A percentile compares a stretch with the other conserved stretches of the same genome.
Evolutionary conservation across 208 protist genomes (phyloP).

Genomic region (Angomonas ambiguus): DNA sequence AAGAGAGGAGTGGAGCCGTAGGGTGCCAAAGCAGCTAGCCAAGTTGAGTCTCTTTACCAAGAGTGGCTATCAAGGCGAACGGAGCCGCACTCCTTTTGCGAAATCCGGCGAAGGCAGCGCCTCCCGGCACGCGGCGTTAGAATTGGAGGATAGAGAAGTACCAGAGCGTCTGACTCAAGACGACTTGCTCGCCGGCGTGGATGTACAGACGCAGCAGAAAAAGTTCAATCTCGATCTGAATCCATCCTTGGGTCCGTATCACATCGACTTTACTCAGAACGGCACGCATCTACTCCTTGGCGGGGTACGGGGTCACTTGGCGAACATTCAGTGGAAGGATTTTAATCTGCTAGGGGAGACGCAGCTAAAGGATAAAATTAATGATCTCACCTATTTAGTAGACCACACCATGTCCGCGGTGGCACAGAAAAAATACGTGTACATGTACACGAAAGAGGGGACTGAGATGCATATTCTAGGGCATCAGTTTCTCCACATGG

Average conservation of each 20-base stretch:
- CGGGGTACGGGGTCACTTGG: slow-evolving; percentile 95
- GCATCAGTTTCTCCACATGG: slow-evolving; percentile 91
- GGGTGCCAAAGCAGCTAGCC: slow-evolving; percentile 60
- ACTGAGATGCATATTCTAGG: slow-evolving; percentile 96
- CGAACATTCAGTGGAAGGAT: slow-evolving; percentile 93
- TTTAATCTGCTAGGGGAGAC: slow-evolving; percentile 91
- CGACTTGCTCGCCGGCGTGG: slow-evolving; percentile 85
- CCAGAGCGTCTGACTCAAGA: slow-evolving; percentile 91
- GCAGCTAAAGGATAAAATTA: slow-evolving; percentile 91
- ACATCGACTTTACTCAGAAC: slow-evolving; percentile 91
- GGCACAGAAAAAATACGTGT: slow-evolving; percentile 98
- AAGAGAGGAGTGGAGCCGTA: slow-evolving; percentile 49
- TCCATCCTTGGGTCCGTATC: slow-evolving; percentile 92
- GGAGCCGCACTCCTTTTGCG: slow-evolving; percentile 52
- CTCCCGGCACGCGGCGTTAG: slow-evolving; percentile 5
- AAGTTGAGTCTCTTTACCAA: slow-evolving; percentile 55
- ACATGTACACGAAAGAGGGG: slow-evolving; percentile 98
- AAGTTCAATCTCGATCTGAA: slow-evolving; percentile 92
- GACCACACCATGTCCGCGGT: slow-evolving; percentile 98
- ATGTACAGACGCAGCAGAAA: slow-evolving; percentile 92
- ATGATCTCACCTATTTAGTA: slow-evolving; percentile 94
- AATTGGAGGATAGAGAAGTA: slow-evolving; percentile 86
- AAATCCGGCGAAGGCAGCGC: background rate
- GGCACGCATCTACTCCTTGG: slow-evolving; percentile 93
- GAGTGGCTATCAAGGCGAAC: slow-evolving; percentile 33